A percentile compares a stretch with the other conserved stretches of the same genome.
phyloP scores from a whole-genome alignment of 768 basidiomycete genomes.

The Tricholoma furcatifolium region DNA sequence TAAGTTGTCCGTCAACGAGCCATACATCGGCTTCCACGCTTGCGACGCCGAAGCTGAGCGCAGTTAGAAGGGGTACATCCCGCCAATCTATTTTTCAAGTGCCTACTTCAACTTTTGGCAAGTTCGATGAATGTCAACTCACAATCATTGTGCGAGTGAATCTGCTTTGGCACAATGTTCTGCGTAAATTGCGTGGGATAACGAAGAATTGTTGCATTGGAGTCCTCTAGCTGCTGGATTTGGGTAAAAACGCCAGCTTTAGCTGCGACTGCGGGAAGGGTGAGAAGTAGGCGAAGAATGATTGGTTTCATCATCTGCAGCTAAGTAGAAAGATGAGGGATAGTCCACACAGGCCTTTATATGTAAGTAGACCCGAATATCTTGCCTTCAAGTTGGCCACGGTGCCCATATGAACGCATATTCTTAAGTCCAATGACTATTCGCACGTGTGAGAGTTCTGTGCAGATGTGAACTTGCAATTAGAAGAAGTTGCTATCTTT shows the following conservation, averaged over 20 bases:
- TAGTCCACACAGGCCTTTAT: background rate
- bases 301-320: slow-evolving; percentile 7
- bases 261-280: slow-evolving; percentile 2
- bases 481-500: background rate
- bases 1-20: slow-evolving; percentile 41
- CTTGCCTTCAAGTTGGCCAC: background rate
- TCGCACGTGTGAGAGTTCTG: no score
- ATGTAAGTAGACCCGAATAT: background rate
- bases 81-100: slow-evolving; percentile 41
- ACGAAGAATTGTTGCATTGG: slow-evolving; percentile 36
- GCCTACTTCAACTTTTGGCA: background rate
- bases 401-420: background rate
- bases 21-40: slow-evolving; percentile 58
- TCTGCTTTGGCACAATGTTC: slow-evolving; percentile 42
- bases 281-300: slow-evolving; percentile 1
- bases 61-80: slow-evolving; percentile 47
- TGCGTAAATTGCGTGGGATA: slow-evolving; percentile 51
- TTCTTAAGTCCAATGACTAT: no score
- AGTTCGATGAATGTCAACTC: slow-evolving; percentile 8
- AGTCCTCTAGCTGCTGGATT: slow-evolving; percentile 23
- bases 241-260: slow-evolving; percentile 13
- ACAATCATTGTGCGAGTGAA: slow-evolving; percentile 62
- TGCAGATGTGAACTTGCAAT: background rate
- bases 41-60: slow-evolving; percentile 45
- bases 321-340: background rate